Conservation (phyloP, 2,329 filamentous ascomycete species). For the Scedosporium boydii region DNA sequence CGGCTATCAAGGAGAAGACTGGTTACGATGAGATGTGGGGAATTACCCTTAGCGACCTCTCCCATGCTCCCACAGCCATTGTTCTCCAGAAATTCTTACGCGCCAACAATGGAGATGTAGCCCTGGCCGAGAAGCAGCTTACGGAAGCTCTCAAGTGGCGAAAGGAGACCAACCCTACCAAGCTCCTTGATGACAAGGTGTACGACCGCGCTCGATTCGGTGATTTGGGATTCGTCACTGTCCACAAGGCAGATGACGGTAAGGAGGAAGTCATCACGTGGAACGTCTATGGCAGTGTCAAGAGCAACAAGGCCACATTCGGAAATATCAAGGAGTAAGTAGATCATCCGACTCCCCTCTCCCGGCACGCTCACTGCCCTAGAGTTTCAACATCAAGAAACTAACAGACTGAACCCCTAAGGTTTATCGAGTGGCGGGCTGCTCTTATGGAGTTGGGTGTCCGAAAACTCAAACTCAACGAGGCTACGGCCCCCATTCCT, state of each 20-base stretch:
- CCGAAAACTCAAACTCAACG: conserved; percentile 59
- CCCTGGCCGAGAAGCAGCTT: conserved; percentile 69
- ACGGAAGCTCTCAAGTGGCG: conserved; percentile 74
- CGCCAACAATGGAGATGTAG: conserved; percentile 70
- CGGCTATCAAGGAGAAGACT: conserved; percentile 45
- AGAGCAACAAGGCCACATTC: conserved; percentile 76
- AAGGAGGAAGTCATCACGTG: conserved; percentile 67
- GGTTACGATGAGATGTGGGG: conserved; percentile 80
- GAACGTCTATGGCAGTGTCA: conserved; percentile 86
- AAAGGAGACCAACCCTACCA: conserved; percentile 61
- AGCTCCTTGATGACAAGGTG: conserved; percentile 50
- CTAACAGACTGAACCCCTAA: background rate
- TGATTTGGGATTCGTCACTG: conserved; percentile 71
- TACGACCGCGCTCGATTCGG: conserved; percentile 65
- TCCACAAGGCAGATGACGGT: conserved; percentile 46
- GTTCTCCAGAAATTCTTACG: conserved; percentile 90
- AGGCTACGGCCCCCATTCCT: conserved; percentile 61
- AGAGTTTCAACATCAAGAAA: conserved; percentile 1
- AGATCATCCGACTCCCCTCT: background rate
- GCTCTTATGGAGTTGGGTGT: conserved; percentile 85
- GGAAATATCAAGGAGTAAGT: conserved; percentile 70
- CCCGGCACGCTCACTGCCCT: background rate
- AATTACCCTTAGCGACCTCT: conserved; percentile 57
- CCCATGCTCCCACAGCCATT: conserved; percentile 63
- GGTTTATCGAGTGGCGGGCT: conserved; percentile 83